These are phyloP conservation scores for Schizochytrium sp. DNA, from an alignment of 108 stramenopile species.

Conservation along the genomic window DNA sequence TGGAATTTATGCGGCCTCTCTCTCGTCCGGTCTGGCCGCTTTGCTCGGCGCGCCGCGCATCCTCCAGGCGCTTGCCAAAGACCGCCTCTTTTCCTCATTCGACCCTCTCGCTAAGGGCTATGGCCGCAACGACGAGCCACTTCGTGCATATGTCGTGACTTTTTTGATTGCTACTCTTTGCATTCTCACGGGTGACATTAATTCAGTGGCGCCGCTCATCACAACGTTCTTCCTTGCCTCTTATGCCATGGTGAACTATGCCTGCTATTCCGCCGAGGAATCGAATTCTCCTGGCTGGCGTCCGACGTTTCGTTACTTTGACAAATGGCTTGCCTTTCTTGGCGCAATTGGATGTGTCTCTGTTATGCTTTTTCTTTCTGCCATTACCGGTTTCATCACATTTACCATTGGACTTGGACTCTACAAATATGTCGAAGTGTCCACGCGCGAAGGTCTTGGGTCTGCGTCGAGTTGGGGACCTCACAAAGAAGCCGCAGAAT, in stretches of 20 bases:
- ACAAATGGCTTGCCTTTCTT: conserved; percentile 57
- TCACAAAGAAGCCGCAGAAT: background rate
- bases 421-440: conserved; percentile 43
- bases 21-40: conserved; percentile 56
- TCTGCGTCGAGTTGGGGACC: background rate
- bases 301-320: conserved; percentile 61
- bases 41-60: conserved; percentile 56
- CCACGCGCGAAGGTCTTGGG: background rate
- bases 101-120: conserved; percentile 45
- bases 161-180: background rate
- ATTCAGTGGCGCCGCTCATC: conserved; percentile 60
- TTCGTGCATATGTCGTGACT: conserved; percentile 19
- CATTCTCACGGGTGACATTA: conserved; percentile 57
- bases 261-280: conserved; percentile 56
- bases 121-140: conserved; percentile 20
- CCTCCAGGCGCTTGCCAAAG: conserved; percentile 57
- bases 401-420: conserved; percentile 36
- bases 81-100: conserved; percentile 34
- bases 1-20: conserved; percentile 55
- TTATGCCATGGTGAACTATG: conserved; percentile 62
- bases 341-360: conserved; percentile 55
- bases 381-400: conserved; percentile 31
- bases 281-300: conserved; percentile 64
- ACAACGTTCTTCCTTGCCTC: conserved; percentile 66
- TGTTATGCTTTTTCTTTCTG: conserved; percentile 48